Base-by-base conservation (phyloP, 202 grass and related monocot genomes). In the Miscanthus sacchariflorus region DNA sequence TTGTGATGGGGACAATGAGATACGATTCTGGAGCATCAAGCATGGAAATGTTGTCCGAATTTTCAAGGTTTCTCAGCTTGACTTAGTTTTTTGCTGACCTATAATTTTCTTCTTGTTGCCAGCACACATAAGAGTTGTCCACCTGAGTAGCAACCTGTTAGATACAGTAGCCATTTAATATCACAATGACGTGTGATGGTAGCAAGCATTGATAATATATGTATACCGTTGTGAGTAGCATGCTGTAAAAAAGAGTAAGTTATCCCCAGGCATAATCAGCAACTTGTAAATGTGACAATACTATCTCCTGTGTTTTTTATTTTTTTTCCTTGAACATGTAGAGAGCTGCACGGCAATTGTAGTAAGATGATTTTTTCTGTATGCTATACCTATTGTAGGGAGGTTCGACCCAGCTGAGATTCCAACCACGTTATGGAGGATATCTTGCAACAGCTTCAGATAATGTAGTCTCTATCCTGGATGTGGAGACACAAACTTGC, bases 11-110 rank as follows among this genome's bases (percentile, higher is more conserved):
- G 88, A 95, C 58, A 87, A 86, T 15, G 94, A 95, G 78, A 93
- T 95, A 58, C 80, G 94, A 63, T 90, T 90, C 75, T 95, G 94
- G 94, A 93, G 87, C 74, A 87, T 95, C 64, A 93, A 88, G 14
- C 80, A 87, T 15, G 88, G 89, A 27, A 95, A 66, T 49, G 85
- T 61, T 9, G 19, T 89, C 3, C 81, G 88, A 35, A 80, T 88
- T 88, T 91, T 88, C 68, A 88, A 95, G 94, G 94, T 95, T 67
- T 70, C 14, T 68, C 36, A 54, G n/a, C 52, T 61, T 68, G 43
- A 7, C 77, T 64, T 84, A 13, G 14, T 28, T 58, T 74, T 82
- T 50, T 76, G 7, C 61, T 6, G 40, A 43, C 52, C 39, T 78
- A 9, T 52, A 72, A 40, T 61, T 81, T 52, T 39, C 23, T 19